Conservation (phyloP, 306 rosid genomes). For the Vicia sativa region DNA sequence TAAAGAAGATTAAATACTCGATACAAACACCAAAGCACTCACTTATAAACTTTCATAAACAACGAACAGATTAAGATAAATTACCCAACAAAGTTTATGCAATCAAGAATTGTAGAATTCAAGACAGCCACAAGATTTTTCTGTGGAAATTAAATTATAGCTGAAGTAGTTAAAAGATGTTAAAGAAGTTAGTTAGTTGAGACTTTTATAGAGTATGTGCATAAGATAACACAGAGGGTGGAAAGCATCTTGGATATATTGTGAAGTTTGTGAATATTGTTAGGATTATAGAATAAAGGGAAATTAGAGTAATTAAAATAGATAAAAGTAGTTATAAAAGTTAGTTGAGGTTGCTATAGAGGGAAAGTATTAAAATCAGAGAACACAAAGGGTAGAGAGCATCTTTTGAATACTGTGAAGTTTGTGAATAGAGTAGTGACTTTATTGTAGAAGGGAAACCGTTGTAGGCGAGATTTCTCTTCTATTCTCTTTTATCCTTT, state of each 20-base stretch:
- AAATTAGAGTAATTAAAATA: neutral
- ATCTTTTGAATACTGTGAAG: neutral
- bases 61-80: constrained; percentile 22
- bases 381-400: neutral
- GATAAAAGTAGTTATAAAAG: neutral
- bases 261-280: too few species aligned
- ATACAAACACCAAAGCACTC: constrained; percentile 25
- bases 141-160: neutral
- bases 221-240: neutral
- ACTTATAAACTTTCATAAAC: constrained; percentile 16
- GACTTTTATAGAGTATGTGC: neutral
- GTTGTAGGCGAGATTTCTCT: neutral
- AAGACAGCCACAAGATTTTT: constrained; percentile 8
- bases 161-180: neutral
- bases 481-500: neutral
- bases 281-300: neutral
- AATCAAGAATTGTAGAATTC: constrained; percentile 24
- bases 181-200: neutral
- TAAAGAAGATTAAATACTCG: constrained; percentile 22
- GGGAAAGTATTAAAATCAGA: neutral
- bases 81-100: neutral
- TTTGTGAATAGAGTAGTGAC: neutral
- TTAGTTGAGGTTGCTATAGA: neutral
- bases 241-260: neutral
- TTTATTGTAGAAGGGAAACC: neutral